Base-by-base conservation (phyloP, 2,329 filamentous ascomycete species). In the Sclerotinia minor region DNA sequence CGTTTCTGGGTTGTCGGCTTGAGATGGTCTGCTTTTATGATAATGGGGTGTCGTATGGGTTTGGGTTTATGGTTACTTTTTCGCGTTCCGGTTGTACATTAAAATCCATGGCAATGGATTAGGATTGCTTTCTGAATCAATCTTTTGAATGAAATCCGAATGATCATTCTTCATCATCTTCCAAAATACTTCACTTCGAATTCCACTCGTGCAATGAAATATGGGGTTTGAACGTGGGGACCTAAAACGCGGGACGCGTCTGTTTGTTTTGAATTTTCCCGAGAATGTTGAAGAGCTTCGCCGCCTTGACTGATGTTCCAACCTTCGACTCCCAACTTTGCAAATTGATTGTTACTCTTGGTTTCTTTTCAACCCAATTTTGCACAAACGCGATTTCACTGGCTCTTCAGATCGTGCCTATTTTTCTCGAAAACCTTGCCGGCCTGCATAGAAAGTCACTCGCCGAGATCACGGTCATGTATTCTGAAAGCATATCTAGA, bases 41-140 rank as follows among this genome's bases (percentile, higher is more conserved):
- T 89, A 88, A 90, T 90, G 90, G 83, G 84, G 83, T 85, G 88
- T 85, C 81, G 83, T 81, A 81, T 86, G 87, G 87, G 89, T 89
- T 85, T 87, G 87, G 89, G 87, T 87, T 88, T 85, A 87, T 81
- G 89, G 87, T 85, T 85, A 81, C 81, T 85, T 87, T 83, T 80
- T 83, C 79, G 80, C 80, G 80, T 83, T 83, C 79, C 83, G 87
- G 85, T 86, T 89, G 87, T 89, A 89, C 86, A 89, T 87, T 89
- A 89, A 67, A 86, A 85, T 84, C 85, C 85, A 86, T 84, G 86
- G 84, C 83, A 75, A 76, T 77, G 76, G 76, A 74, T 76, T 67
- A 73, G 72, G 76, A 74, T 77, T 76, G 75, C 69, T 72, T 75
- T 70, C 68, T 70, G 72, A 74, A 76, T 72, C 75, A 75, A 77